Evolutionary conservation across 208 protist genomes (phyloP).

Genomic region (Leishmania amazonensis): DNA sequence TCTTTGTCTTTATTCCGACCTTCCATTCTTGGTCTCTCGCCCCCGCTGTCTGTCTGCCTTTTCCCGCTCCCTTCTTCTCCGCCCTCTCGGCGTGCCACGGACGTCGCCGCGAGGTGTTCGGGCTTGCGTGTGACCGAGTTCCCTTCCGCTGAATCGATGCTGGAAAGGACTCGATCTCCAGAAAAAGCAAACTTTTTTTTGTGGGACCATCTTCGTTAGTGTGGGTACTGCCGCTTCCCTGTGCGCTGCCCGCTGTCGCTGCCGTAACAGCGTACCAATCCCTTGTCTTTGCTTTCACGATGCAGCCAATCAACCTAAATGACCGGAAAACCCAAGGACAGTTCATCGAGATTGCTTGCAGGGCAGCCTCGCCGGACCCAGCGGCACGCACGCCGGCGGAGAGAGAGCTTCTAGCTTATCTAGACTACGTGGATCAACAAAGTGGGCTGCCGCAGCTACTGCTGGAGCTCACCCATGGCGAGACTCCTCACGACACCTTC

Average conservation of each 20-base stretch:
- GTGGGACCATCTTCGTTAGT: neutral
- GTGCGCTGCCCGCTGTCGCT: neutral
- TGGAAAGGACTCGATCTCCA: neutral
- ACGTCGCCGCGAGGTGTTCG: neutral
- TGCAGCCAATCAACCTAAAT: constrained; percentile 57
- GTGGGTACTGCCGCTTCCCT: neutral
- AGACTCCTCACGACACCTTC: constrained; percentile 46
- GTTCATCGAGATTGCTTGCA: constrained; percentile 39
- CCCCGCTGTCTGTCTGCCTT: neutral
- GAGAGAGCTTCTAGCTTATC: constrained; percentile 53
- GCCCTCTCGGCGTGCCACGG: neutral
- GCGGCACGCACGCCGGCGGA: constrained; percentile 58
- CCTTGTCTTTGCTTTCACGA: constrained; percentile 14
- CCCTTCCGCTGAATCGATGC: neutral
- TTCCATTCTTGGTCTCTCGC: neutral
- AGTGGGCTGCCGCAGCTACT: constrained; percentile 55
- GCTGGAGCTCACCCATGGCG: constrained; percentile 55
- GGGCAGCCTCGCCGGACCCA: constrained; percentile 53
- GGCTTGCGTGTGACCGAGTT: neutral
- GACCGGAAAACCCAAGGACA: constrained; percentile 37
- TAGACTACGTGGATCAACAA: constrained; percentile 70
- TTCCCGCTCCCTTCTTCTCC: neutral
- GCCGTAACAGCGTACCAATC: neutral
- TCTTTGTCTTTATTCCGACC: neutral
- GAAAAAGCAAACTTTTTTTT: neutral